Conservation (phyloP, 148 eudicot species). For the Nepenthes mirabilis region DNA sequence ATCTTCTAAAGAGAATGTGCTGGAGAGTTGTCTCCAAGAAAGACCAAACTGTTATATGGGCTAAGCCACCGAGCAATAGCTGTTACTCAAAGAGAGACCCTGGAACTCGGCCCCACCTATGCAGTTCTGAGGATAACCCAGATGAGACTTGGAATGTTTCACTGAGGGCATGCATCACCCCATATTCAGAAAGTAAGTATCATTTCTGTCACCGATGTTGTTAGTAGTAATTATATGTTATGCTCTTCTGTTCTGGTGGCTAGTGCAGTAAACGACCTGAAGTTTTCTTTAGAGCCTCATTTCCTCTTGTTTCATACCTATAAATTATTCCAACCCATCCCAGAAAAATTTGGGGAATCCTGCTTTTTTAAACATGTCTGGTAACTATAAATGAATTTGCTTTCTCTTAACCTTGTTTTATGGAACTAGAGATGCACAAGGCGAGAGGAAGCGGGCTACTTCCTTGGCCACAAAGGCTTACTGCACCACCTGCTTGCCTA, state of each 20-base stretch:
- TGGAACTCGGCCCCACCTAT: constrained; percentile 41
- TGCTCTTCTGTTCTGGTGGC: too few species aligned
- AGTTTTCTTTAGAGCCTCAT: too few species aligned
- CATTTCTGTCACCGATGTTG: neutral
- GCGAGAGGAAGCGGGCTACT: constrained; percentile 46
- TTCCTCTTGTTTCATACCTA: too few species aligned
- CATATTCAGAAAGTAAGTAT: constrained; percentile 49
- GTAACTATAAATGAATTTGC: constrained; percentile 1
- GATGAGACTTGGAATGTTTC: constrained; percentile 55
- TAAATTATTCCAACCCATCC: too few species aligned
- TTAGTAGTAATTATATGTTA: neutral
- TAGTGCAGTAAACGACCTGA: too few species aligned
- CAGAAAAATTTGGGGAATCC: neutral
- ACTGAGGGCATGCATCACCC: constrained; percentile 59
- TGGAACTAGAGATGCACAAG: constrained; percentile 38
- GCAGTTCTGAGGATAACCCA: constrained; percentile 48
- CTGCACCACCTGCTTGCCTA: constrained; percentile 45
- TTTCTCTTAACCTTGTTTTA: neutral
- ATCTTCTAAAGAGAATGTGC: constrained; percentile 53
- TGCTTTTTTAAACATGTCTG: neutral
- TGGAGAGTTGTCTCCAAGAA: constrained; percentile 70
- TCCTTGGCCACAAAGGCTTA: constrained; percentile 72
- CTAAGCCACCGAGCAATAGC: constrained; percentile 49
- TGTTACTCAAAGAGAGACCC: constrained; percentile 46
- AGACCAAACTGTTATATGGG: constrained; percentile 71